phyloP scores from a whole-genome alignment of 1,139 yeast genomes.

The Saccharomycopsis hybrid region DNA sequence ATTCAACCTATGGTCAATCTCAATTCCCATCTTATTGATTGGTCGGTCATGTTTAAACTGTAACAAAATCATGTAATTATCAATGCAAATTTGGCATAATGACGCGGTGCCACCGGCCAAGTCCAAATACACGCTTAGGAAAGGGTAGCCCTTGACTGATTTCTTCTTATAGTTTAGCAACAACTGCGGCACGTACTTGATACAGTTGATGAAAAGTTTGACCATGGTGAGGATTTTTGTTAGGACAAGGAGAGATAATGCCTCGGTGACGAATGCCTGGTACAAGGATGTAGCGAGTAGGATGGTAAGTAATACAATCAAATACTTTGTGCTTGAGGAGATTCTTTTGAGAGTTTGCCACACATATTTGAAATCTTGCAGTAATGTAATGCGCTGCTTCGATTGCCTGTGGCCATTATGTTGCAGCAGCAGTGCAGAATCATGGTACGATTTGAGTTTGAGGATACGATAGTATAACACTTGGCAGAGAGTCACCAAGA shows the following conservation, averaged over 20 bases:
- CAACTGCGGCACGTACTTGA: conserved; percentile 60
- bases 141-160: conserved; percentile 55
- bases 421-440: background rate
- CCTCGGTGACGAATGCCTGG: conserved; percentile 13
- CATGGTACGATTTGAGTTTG: conserved; percentile 16
- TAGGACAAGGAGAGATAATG: conserved; percentile 11
- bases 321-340: conserved; percentile 10
- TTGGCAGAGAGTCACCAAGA: conserved; percentile 14
- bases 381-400: background rate
- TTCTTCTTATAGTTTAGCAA: conserved; percentile 44
- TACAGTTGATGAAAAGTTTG: conserved; percentile 26
- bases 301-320: conserved; percentile 4
- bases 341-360: conserved; percentile 2
- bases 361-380: conserved; percentile 7
- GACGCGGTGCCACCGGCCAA: conserved; percentile 49
- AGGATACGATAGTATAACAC: conserved; percentile 18
- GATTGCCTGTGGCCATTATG: background rate
- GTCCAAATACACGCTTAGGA: conserved; percentile 44
- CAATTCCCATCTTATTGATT: conserved; percentile 19
- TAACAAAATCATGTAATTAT: conserved; percentile 18
- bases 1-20: conserved; percentile 18
- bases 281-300: conserved; percentile 9
- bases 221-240: conserved; percentile 20
- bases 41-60: conserved; percentile 12
- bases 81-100: conserved; percentile 36